Base-by-base conservation (phyloP, 768 basidiomycete genomes). In the Calocybe gangraenosa region DNA sequence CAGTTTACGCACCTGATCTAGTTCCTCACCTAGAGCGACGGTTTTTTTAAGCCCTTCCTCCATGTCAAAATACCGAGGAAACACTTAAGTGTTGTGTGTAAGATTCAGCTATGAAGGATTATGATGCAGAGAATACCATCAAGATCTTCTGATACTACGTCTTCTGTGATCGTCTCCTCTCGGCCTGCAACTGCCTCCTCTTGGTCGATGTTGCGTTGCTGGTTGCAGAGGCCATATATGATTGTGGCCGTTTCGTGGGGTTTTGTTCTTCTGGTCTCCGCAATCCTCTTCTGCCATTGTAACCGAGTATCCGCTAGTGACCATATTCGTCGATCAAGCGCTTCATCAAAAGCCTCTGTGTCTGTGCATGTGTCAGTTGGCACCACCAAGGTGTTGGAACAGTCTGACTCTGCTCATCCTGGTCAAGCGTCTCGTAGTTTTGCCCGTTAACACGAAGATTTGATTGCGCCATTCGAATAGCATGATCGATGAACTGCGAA, bases 361-460 rank as follows among this genome's bases (percentile, higher is more conserved):
- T 81, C 82, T 84, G 50, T n/a, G 40, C 9, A 38, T 37, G 33
- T 38, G 44, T 49, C 18, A 40, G 40, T 8, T 34, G 20, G 23
- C 30, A 37, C 7, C 40, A 19, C 22, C 3, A 8, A 19, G 18
- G 41, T 32, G 20, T 32, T 19, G 23, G 4, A 34, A 30, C 20
- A 8, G 14, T 23, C 64, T 42, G 40, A 79, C 84, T 77, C 54
- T 76, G 72, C 48, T 76, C 78, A 39, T 73, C 70, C 15, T 74
- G 68, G 17, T 74, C 72, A n/a, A 81, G 65, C 3, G 80, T 73
- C 54, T 87, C 87, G 50, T 80, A 79, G 49, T 83, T 81, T 42
- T 83, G 81, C 20, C 90, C 90, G 57, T 92, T 91, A 8, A 92
- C 75, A 23, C 86, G 79, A 17, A 93, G 62, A 63, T 92, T 93